These are phyloP conservation scores for Teratosphaeria zuluensis DNA, from an alignment of 2,329 filamentous ascomycete species.

Conservation along the genomic window DNA sequence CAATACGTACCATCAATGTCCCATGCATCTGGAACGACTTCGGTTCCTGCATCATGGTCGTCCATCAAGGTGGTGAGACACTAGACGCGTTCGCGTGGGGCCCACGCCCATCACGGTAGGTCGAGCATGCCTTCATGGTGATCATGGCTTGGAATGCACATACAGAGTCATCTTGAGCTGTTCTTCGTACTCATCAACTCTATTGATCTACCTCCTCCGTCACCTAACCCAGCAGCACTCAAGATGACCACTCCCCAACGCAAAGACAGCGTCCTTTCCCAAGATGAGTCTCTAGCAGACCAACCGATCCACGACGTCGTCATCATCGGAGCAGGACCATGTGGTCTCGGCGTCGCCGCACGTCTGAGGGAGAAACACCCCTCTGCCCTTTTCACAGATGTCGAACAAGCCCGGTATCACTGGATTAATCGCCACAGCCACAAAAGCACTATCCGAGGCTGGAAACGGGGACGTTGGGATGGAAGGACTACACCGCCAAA, in stretches of 20 bases:
- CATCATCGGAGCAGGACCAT: slow-evolving; percentile 66
- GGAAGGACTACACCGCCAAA: slow-evolving; percentile 26
- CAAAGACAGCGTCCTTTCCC: background rate
- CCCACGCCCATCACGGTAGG: background rate
- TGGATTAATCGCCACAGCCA: slow-evolving; percentile 56
- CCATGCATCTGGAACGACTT: background rate
- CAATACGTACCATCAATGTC: background rate
- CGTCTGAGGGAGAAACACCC: slow-evolving; percentile 63
- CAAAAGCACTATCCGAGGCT: slow-evolving; percentile 47
- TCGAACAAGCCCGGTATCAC: slow-evolving; percentile 71
- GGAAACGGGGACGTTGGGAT: slow-evolving; percentile 26
- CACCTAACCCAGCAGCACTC: background rate
- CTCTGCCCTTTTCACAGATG: slow-evolving; percentile 71
- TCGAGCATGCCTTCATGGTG: background rate
- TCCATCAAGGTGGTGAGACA: background rate
- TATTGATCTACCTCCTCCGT: background rate
- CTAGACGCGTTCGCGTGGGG: background rate
- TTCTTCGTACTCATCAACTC: background rate
- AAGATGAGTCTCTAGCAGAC: background rate
- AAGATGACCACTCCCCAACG: background rate
- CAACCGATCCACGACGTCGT: slow-evolving; percentile 50
- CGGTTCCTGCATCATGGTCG: background rate
- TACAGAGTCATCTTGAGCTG: background rate
- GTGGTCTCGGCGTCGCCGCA: slow-evolving; percentile 63
- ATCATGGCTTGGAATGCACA: background rate